phyloP scores from a whole-genome alignment of 495 filamentous ascomycete species.

The Darksidea phi region DNA sequence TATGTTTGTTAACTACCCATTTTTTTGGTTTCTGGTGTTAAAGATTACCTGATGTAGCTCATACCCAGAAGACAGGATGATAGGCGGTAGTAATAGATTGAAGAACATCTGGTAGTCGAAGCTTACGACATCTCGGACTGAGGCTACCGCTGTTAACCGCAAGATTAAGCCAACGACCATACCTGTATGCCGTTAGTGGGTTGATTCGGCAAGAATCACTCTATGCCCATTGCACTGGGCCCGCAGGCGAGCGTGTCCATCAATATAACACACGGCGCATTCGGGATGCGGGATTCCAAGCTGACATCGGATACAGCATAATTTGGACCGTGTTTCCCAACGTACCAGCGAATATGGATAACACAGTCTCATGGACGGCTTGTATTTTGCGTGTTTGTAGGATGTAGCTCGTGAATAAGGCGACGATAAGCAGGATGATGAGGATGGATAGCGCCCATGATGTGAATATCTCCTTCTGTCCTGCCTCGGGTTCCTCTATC shows the following conservation, averaged over 20 bases:
- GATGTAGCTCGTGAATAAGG: slow-evolving; percentile 95
- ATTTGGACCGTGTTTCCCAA: not conserved
- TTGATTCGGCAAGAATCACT: too few relatives aligned
- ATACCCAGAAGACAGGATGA: slow-evolving; percentile 95
- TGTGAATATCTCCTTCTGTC: slow-evolving; percentile 84
- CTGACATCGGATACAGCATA: not conserved
- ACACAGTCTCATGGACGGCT: slow-evolving; percentile 94
- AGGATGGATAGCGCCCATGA: slow-evolving; percentile 97
- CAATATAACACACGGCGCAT: not conserved
- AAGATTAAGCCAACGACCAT: slow-evolving; percentile 95
- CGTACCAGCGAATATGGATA: slow-evolving; percentile 95
- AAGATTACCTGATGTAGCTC: slow-evolving; percentile 76
- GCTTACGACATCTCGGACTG: slow-evolving; percentile 81
- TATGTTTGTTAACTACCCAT: slow-evolving; percentile 21
- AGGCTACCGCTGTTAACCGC: slow-evolving; percentile 71
- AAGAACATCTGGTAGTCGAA: slow-evolving; percentile 99
- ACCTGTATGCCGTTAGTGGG: slow-evolving; percentile 52
- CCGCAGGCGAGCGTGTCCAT: too few relatives aligned
- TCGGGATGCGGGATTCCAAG: not conserved
- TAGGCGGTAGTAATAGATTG: slow-evolving; percentile 94
- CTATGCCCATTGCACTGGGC: too few relatives aligned
- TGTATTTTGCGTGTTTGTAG: slow-evolving; percentile 93
- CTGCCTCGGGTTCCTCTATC: slow-evolving; percentile 55
- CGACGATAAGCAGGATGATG: slow-evolving; percentile 85
- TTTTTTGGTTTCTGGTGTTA: not conserved